phyloP scores from a whole-genome alignment of 1,139 yeast species.

The Blastobotrys apis region DNA sequence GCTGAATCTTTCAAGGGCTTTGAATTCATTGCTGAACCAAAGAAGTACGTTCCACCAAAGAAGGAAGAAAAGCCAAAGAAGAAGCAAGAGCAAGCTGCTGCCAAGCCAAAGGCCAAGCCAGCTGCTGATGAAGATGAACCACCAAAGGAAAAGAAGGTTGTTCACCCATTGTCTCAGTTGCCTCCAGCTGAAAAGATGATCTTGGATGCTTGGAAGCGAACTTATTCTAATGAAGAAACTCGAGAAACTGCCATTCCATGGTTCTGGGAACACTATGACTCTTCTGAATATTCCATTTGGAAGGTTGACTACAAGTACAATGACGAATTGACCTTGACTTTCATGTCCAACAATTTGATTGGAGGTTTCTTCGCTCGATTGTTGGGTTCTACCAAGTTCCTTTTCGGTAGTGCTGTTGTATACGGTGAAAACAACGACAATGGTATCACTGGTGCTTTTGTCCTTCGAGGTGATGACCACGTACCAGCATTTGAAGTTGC shows the following conservation, averaged over 20 bases:
- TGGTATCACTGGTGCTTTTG: slow-evolving; percentile 93
- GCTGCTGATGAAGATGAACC: slow-evolving; percentile 41
- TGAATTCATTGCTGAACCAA: slow-evolving; percentile 57
- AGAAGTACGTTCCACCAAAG: slow-evolving; percentile 73
- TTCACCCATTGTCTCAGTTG: slow-evolving; percentile 86
- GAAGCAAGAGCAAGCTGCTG: slow-evolving; percentile 34
- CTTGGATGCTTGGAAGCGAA: slow-evolving; percentile 95
- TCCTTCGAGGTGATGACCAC: slow-evolving; percentile 91
- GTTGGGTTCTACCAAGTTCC: slow-evolving; percentile 83
- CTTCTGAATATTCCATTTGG: slow-evolving; percentile 93
- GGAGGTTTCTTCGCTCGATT: slow-evolving; percentile 99
- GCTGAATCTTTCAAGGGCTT: slow-evolving; percentile 43
- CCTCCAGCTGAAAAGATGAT: slow-evolving; percentile 62
- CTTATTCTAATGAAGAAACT: slow-evolving; percentile 95
- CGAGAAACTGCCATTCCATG: slow-evolving; percentile 92
- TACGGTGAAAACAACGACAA: slow-evolving; percentile 98
- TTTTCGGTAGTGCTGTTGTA: slow-evolving; percentile 91
- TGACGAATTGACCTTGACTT: slow-evolving; percentile 93
- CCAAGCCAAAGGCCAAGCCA: slow-evolving; percentile 35
- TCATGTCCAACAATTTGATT: slow-evolving; percentile 97
- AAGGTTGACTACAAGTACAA: slow-evolving; percentile 96
- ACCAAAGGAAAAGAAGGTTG: slow-evolving; percentile 57
- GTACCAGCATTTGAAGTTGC: slow-evolving; percentile 96
- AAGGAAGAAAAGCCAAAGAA: slow-evolving; percentile 49
- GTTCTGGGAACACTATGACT: slow-evolving; percentile 96